Conservation (phyloP, 2,329 filamentous ascomycete genomes). For the Fusarium illudens region DNA sequence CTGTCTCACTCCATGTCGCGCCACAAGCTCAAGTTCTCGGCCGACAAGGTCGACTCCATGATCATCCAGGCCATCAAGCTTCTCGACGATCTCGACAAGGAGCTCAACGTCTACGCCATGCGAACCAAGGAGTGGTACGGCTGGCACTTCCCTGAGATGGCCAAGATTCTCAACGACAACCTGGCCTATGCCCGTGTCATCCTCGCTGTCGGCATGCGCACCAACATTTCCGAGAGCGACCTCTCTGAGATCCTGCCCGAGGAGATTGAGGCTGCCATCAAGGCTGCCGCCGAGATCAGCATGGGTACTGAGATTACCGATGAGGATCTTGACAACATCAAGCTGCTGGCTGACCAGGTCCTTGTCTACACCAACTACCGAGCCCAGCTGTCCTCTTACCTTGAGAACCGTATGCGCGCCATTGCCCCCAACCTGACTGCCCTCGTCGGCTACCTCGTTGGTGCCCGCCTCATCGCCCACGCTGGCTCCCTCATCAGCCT, state of each 20-base stretch:
- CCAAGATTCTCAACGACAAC: constrained; percentile 97
- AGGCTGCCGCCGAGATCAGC: constrained; percentile 92
- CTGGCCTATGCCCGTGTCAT: constrained; percentile 91
- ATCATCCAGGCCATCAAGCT: constrained; percentile 96
- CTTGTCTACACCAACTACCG: constrained; percentile 92
- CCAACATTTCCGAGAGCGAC: constrained; percentile 78
- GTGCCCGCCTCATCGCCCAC: constrained; percentile 93
- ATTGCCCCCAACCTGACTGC: constrained; percentile 96
- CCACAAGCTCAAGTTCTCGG: constrained; percentile 98
- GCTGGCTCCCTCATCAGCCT: constrained; percentile 93
- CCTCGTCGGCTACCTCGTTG: constrained; percentile 91
- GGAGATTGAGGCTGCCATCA: constrained; percentile 90
- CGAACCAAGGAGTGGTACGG: constrained; percentile 99
- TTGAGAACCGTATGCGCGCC: constrained; percentile 92
- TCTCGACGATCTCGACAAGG: constrained; percentile 96
- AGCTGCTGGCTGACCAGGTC: constrained; percentile 90
- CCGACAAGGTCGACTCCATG: constrained; percentile 99
- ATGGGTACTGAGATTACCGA: constrained; percentile 98
- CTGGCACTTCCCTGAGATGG: constrained; percentile 99
- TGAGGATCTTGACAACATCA: constrained; percentile 93
- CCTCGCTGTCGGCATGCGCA: constrained; percentile 86
- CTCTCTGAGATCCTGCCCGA: constrained; percentile 92
- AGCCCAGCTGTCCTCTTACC: constrained; percentile 84
- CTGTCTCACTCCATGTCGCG: constrained; percentile 95
- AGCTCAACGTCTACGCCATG: constrained; percentile 99